Conservation (phyloP, 495 filamentous ascomycete genomes). For the Neurospora sp. region DNA sequence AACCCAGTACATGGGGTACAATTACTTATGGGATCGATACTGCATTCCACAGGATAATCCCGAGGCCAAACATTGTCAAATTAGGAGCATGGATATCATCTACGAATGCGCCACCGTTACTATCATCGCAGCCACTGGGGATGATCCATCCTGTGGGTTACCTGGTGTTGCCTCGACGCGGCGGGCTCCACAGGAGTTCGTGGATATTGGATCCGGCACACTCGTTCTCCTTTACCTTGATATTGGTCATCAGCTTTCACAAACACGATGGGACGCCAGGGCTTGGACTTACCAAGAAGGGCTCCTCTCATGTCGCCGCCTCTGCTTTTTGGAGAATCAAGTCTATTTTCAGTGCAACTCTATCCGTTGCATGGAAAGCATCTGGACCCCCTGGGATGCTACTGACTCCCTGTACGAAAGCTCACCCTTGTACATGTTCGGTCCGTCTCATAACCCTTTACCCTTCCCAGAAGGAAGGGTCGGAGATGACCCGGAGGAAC, state of each 20-base stretch:
- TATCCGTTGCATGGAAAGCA: constrained; percentile 9
- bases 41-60: constrained; percentile 13
- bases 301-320: neutral
- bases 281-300: neutral
- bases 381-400: neutral
- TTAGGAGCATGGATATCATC: constrained; percentile 19
- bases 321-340: neutral
- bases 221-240: neutral
- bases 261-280: neutral
- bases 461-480: neutral
- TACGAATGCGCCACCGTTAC: constrained; percentile 16
- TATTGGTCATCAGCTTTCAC: neutral
- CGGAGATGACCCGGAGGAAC: neutral
- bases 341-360: neutral
- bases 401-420: neutral
- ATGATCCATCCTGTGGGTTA: constrained; percentile 15
- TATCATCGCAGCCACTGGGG: constrained; percentile 20
- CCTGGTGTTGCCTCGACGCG: constrained; percentile 16
- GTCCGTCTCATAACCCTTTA: neutral
- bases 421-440: neutral
- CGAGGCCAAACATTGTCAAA: constrained; percentile 13
- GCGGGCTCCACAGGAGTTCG: neutral
- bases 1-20: neutral
- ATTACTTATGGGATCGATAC: neutral
- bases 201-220: neutral